Conservation (phyloP, 2,329 filamentous ascomycete species). For the Sclerotinia minor region DNA sequence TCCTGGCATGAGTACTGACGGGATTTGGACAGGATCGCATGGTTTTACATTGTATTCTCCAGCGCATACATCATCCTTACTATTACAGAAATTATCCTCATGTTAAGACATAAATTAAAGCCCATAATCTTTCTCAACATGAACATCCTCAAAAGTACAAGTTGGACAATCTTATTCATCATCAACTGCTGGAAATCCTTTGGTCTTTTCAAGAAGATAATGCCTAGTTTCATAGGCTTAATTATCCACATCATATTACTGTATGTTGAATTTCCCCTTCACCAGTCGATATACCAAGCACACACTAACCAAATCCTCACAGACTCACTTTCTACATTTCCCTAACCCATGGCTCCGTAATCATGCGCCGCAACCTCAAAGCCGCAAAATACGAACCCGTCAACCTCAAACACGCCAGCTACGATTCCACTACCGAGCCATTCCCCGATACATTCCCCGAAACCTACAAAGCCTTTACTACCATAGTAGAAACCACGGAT, state of each 20-base stretch:
- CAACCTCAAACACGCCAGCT: constrained; percentile 8
- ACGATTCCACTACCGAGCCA: not conserved
- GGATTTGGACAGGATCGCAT: constrained; percentile 4
- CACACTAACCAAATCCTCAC: not conserved
- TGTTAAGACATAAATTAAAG: constrained; percentile 32
- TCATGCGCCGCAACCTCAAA: constrained; percentile 31
- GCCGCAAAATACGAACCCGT: constrained; percentile 9
- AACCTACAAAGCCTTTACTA: constrained; percentile 23
- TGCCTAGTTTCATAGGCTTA: constrained; percentile 21
- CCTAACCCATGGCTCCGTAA: constrained; percentile 35
- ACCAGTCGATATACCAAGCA: not conserved
- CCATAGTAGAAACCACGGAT: constrained; percentile 17
- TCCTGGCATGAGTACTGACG: not conserved
- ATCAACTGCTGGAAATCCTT: constrained; percentile 27
- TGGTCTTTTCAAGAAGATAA: not conserved
- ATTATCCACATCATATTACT: constrained; percentile 31
- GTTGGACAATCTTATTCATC: constrained; percentile 32
- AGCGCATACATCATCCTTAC: constrained; percentile 32
- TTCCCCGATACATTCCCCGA: constrained; percentile 1
- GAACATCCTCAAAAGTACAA: constrained; percentile 31
- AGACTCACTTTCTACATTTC: constrained; percentile 36
- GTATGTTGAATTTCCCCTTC: constrained; percentile 23
- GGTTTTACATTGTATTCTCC: constrained; percentile 8
- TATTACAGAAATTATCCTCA: constrained; percentile 35
- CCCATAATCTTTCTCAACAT: constrained; percentile 34